phyloP scores from a whole-genome alignment of 106 monocot species.

The Apostasia ramifera region DNA sequence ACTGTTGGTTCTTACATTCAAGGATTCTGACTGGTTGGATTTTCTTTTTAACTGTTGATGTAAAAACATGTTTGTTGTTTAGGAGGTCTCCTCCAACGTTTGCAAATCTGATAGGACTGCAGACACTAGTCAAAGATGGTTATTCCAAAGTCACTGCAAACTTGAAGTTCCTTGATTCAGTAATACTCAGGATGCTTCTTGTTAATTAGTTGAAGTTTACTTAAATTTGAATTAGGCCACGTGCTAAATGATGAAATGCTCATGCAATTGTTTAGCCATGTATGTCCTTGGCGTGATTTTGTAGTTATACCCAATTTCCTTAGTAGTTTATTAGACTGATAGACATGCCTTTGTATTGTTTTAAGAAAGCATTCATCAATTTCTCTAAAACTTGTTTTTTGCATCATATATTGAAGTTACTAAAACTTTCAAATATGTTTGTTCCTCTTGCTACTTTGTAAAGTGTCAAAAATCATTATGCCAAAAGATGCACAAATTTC shows the following conservation, averaged over 20 bases:
- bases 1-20: background rate
- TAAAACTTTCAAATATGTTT: too few relatives aligned
- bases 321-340: too few relatives aligned
- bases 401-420: too few relatives aligned
- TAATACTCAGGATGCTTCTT: slow-evolving; percentile 17
- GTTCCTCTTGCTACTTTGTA: too few relatives aligned
- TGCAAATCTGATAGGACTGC: slow-evolving; percentile 60
- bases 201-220: background rate
- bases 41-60: slow-evolving; percentile 5
- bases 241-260: background rate
- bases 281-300: too few relatives aligned
- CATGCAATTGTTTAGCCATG: background rate
- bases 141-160: slow-evolving; percentile 78
- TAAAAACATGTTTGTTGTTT: slow-evolving; percentile 9
- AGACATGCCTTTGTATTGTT: too few relatives aligned
- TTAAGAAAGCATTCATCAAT: too few relatives aligned
- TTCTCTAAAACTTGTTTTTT: too few relatives aligned
- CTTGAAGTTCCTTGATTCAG: slow-evolving; percentile 78
- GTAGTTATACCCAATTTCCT: too few relatives aligned
- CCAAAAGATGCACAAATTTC: too few relatives aligned
- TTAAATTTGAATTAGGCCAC: background rate
- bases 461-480: too few relatives aligned
- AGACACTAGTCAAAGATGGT: slow-evolving; percentile 72
- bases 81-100: slow-evolving; percentile 79
- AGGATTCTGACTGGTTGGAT: background rate